Conservation (phyloP, 1,284 basidiomycete species). For the Ceratobasidium sp. region DNA sequence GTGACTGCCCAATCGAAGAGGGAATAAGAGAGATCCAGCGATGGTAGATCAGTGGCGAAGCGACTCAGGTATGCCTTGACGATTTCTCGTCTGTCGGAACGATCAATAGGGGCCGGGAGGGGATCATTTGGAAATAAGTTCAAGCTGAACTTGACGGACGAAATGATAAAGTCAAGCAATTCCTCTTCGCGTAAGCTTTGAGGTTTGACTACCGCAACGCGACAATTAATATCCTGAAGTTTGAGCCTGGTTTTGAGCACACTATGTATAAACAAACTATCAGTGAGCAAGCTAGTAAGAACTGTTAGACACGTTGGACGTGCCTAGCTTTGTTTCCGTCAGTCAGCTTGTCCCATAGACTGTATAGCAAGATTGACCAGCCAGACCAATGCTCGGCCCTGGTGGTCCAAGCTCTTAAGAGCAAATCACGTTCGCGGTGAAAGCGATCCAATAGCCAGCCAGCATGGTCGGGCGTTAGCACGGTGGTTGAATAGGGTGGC, state of each 20-base stretch:
- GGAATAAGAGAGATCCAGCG: background rate
- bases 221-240: background rate
- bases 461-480: background rate
- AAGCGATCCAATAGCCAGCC: background rate
- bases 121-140: background rate
- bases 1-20: background rate
- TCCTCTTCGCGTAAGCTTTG: background rate
- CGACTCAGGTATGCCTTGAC: background rate
- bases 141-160: background rate
- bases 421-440: background rate
- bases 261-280: no score
- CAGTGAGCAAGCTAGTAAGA: no score
- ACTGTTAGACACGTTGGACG: no score
- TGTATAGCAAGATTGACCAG: background rate
- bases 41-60: background rate
- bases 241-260: background rate
- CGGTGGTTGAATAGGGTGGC: background rate
- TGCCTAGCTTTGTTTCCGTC: no score
- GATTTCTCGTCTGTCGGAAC: background rate
- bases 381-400: background rate
- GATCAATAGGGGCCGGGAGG: background rate
- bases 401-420: background rate
- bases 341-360: background rate
- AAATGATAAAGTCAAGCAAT: background rate
- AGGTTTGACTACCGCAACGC: background rate